These are phyloP conservation scores for Grifola frondosa DNA, from an alignment of 1,284 basidiomycete species.

Conservation along the genomic window DNA sequence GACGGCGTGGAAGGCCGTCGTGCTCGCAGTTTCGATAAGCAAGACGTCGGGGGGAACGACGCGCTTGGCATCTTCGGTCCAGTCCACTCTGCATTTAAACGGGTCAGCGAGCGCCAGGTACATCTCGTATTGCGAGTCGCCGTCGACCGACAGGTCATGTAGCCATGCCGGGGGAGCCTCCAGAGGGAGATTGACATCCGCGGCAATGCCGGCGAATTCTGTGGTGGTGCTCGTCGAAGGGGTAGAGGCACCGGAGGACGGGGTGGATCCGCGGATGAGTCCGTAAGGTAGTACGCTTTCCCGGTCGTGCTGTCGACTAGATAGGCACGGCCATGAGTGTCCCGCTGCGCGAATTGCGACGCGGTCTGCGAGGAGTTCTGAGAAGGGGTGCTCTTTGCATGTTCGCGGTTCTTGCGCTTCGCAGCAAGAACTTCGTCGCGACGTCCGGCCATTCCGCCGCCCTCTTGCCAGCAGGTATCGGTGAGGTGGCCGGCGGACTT, in stretches of 20 bases:
- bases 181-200: neutral
- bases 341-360: neutral
- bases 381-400: no score
- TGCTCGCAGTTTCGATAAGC: no score
- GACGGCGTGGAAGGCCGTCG: neutral
- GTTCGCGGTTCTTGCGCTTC: no score
- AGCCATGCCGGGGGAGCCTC: neutral
- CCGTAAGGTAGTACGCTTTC: no score
- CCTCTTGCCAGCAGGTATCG: slow-evolving; percentile 3
- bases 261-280: no score
- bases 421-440: slow-evolving; percentile 1
- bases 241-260: neutral
- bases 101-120: neutral
- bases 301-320: slow-evolving; percentile 1
- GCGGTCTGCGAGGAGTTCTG: no score
- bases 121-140: neutral
- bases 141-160: no score
- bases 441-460: slow-evolving; percentile 5
- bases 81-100: no score
- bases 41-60: no score
- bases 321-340: slow-evolving; percentile 1
- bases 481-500: slow-evolving; percentile 4
- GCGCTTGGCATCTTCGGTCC: no score
- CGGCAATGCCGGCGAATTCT: no score
- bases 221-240: neutral